Base-by-base conservation (phyloP, 2,329 filamentous ascomycete species). In the Clathrospora elynae region DNA sequence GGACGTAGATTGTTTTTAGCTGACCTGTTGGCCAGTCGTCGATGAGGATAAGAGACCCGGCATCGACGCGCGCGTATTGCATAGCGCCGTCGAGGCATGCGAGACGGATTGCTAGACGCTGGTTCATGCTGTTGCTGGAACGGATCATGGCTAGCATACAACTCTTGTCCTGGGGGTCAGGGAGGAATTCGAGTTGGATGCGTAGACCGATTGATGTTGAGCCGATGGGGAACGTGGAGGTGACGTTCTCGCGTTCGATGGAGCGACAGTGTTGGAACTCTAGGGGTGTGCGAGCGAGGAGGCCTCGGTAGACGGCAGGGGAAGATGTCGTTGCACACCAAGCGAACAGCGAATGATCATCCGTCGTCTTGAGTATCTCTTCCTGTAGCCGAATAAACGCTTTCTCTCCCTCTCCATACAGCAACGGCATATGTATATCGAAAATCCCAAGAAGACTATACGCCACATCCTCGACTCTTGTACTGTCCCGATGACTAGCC, bases 1-100 rank as follows among this genome's bases (percentile, higher is more conserved):
- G 51, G 1, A 63, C 45, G 19, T 61, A 63, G 2, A 63, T 53
- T 3, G 53, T 58, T 9, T 51, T 51, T 2, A 56, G 47, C n/a
- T 55, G 44, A 1, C 58, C 58, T 3, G 48, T 61, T 7, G 60
- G 60, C 58, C 58, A 63, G 26, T 62, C 2, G 72, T 62, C 1
- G 82, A 68, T 0, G 76, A 81, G n/a, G 76, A 68, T 1, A 79
- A 62, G 51, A 80, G 82, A 0, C 76, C 82, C 0, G 67, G 76
- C 46, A 77, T 61, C 43, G 13, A 61, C 55, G 7, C 60, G 51
- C 1, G 60, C 52, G 20, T 61, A 63, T 32, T 78, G 81, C 22
- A 25, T 41, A 8, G 39, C 25, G 13, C 44, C 51, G 16, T 63
- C 60, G 2, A 63, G 35, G 17, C 55, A 55, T 11, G 55, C 61